Conservation (phyloP, 257 asterid species). For the Linaria vulgaris region DNA sequence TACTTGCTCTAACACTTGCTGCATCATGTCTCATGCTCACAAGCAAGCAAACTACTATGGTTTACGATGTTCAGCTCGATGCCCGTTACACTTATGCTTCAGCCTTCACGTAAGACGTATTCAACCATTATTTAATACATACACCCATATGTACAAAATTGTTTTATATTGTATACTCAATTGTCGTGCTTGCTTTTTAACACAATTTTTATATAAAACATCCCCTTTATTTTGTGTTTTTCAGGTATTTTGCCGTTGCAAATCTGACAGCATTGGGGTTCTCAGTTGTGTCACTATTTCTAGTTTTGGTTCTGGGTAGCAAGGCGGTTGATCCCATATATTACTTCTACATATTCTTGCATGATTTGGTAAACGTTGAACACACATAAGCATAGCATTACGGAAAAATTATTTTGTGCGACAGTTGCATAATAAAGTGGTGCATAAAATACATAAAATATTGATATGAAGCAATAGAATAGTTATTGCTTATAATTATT, state of each 20-base stretch:
- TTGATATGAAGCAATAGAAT: too few relatives aligned
- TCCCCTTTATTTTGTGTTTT: background rate
- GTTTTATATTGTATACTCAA: too few relatives aligned
- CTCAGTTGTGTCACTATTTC: slow-evolving; percentile 37
- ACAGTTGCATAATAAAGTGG: too few relatives aligned
- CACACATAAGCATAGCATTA: too few relatives aligned
- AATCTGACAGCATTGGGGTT: slow-evolving; percentile 47
- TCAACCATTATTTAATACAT: background rate
- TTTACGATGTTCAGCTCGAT: slow-evolving; percentile 35
- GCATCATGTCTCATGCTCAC: slow-evolving; percentile 49
- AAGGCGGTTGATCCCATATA: slow-evolving; percentile 29
- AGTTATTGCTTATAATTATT: too few relatives aligned
- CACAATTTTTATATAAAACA: too few relatives aligned
- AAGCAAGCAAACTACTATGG: slow-evolving; percentile 36
- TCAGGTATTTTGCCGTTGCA: slow-evolving; percentile 60
- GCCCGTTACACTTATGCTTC: slow-evolving; percentile 54
- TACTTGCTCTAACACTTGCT: slow-evolving; percentile 37
- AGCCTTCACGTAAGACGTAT: slow-evolving; percentile 42
- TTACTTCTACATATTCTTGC: slow-evolving; percentile 57
- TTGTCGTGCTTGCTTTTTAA: too few relatives aligned
- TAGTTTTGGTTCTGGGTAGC: slow-evolving; percentile 27
- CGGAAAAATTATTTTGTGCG: too few relatives aligned
- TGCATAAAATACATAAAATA: too few relatives aligned
- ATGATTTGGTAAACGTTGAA: slow-evolving; percentile 53
- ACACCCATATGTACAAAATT: too few relatives aligned